Evolutionary conservation across 2,329 filamentous ascomycete genomes (phyloP), one percentile per base, ranked within the genome.

Genomic region (Gnomoniopsis smithogilvyi): DNA sequence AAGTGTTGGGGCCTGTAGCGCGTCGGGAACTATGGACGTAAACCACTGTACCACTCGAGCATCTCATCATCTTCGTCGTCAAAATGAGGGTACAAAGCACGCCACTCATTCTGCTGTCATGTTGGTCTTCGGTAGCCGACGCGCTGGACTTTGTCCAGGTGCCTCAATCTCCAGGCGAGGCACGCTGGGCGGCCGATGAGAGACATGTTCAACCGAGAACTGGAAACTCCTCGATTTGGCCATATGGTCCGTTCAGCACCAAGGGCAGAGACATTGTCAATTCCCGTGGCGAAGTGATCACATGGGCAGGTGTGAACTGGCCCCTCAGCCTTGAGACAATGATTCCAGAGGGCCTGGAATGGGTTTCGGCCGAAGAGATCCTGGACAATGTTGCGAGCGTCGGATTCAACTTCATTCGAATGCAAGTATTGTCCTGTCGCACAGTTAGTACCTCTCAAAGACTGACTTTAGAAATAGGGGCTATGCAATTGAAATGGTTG

Each of bases 401-500:
- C 10, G 80, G 80, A 1, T 79, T 83, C 67, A 84, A 85, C 65
- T 79, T 77, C n/a, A 77, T 84, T 24, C 78, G 81, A 21, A 74
- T 85, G 65, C 70, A 51, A 66, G 68, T 47, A 24, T 22, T 22
- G 19, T 11, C 19, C 45, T 19, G 36, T 11, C 10, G 2, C 36
- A 0, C 26, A 26, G 17, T 26, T 21, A 21, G 19, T 8, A 19
- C 11, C 2, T 21, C 2, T 14, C 21, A 36, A 26, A 14, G 19
- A n/a, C 57, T 59, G 46, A 54, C 19, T 6, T 26, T 41, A 12
- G 22, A 14, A 15, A 43, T 41, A 56, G 58, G 63, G 80, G 79
- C 3, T 84, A 80, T 61, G 80, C 81, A 0, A 82, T 80, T 59
- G 75, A 84, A 63, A 83, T 84, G 80, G 69, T 85, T 47, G 81